Conservation (phyloP, 805 yeast genomes). For the Pichia thaimueangensis region DNA sequence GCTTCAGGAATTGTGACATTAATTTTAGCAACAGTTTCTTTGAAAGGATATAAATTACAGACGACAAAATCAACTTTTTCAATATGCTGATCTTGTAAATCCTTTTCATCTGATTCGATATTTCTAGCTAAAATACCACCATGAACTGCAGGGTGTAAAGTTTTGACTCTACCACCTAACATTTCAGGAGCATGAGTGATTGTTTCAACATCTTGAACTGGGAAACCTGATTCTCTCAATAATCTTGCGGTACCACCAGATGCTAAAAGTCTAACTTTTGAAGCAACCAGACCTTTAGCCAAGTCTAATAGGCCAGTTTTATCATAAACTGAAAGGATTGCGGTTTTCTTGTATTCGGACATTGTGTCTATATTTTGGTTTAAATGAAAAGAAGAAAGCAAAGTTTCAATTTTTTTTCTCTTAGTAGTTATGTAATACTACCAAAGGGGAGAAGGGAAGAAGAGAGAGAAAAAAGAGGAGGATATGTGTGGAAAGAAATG, state of each 20-base stretch:
- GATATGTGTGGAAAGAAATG: too few relatives aligned
- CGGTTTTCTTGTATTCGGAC: slow-evolving; percentile 58
- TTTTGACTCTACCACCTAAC: slow-evolving; percentile 98
- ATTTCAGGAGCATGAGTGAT: slow-evolving; percentile 99
- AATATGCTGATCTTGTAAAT: slow-evolving; percentile 81
- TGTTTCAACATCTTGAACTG: slow-evolving; percentile 90
- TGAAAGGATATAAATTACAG: slow-evolving; percentile 96
- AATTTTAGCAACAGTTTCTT: slow-evolving; percentile 92
- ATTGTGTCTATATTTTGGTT: slow-evolving; percentile 6
- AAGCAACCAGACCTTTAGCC: slow-evolving; percentile 88
- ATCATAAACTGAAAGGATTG: slow-evolving; percentile 94
- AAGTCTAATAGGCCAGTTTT: slow-evolving; percentile 94
- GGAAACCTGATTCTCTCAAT: slow-evolving; percentile 96
- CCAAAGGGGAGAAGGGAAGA: too few relatives aligned
- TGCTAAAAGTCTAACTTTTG: slow-evolving; percentile 87
- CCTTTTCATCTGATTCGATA: slow-evolving; percentile 84
- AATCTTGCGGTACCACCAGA: slow-evolving; percentile 96
- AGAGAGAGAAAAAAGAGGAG: too few relatives aligned
- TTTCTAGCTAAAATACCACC: slow-evolving; percentile 96
- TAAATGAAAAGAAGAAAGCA: background rate
- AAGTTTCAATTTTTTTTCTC: too few relatives aligned
- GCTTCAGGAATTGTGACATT: slow-evolving; percentile 96
- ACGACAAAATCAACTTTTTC: slow-evolving; percentile 96
- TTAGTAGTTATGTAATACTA: too few relatives aligned
- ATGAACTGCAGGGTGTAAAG: slow-evolving; percentile 97